Base-by-base conservation (phyloP, 306 rosid genomes). In the Rubus parviflorus region DNA sequence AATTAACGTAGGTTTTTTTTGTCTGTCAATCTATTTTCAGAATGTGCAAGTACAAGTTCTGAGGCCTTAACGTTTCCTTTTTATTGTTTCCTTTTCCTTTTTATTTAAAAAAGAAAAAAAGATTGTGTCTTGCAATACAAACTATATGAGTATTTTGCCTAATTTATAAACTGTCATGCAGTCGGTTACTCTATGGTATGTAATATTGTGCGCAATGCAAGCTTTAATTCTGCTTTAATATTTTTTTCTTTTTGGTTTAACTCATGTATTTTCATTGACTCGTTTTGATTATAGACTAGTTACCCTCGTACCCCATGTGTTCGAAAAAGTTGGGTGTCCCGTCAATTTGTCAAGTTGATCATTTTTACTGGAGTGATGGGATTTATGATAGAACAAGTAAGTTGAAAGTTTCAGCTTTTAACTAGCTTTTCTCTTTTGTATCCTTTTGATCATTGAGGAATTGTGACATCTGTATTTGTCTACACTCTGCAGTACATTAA, bases 311-410 rank as follows among this genome's bases (percentile, higher is more conserved):
- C 94, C 5, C 81, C 92, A 56, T 77, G 43, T 70, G 81, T 96
- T 83, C 89, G 98, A 73, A 96, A 96, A 85, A 87, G 94, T 80
- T 96, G 99, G 99, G 79, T 96, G 81, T 77, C 83, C 76, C 97
- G 98, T 45, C 99, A 96, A 79, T 70, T 92, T 83, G 81, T 91
- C 66, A 91, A 91, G 89, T 86, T 96, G 87, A 87, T 96, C 79
- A 87, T 92, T 75, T 96, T 92, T 70, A 96, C 94, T 11, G 99
- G 99, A 81, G 86, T 96, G 64, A 96, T 96, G 99, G 99, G 99
- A 60, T 96, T 96, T 81, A 96, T 96, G 66, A 83, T 88, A 69
- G 99, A 91, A 84, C 99, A 96, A 84, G 99, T 95, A 88, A 84
- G 93, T 78, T 48, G 5, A 53, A 9, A 49, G 10, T 70, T 70